Conservation (phyloP, 2,329 filamentous ascomycete species). For the Fusarium cicatricum region DNA sequence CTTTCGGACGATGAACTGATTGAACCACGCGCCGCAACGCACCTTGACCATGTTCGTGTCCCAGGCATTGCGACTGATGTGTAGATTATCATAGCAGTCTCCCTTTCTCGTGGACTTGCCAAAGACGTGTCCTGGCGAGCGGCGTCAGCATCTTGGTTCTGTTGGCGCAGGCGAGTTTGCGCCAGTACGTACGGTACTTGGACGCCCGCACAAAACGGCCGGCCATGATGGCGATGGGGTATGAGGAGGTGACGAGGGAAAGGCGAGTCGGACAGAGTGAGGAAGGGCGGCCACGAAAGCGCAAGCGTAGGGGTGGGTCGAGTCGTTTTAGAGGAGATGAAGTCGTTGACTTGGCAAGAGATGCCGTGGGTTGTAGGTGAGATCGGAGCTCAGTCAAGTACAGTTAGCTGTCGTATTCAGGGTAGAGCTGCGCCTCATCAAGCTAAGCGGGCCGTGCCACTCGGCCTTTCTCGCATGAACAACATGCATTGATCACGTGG, state of each 20-base stretch:
- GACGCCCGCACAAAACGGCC: conserved; percentile 73
- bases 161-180: conserved; percentile 40
- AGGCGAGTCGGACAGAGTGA: conserved; percentile 10
- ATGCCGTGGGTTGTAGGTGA: conserved; percentile 35
- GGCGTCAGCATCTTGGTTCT: conserved; percentile 38
- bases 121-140: conserved; percentile 87
- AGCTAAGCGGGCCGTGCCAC: conserved; percentile 29
- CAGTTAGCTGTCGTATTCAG: conserved; percentile 14
- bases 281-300: conserved; percentile 8
- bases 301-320: conserved; percentile 18
- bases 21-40: conserved; percentile 43
- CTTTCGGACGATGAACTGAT: conserved; percentile 22
- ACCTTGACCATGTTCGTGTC: conserved; percentile 99
- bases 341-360: conserved; percentile 30
- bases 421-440: conserved; percentile 37
- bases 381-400: conserved; percentile 18
- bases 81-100: conserved; percentile 97
- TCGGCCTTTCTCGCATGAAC: conserved; percentile 12
- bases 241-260: conserved; percentile 18
- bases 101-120: conserved; percentile 96
- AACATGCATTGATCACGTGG: conserved; percentile 31
- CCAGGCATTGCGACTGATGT: conserved; percentile 98
- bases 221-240: conserved; percentile 56
- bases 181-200: conserved; percentile 68
- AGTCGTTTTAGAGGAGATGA: background rate